Conservation (phyloP, 1,139 yeast genomes). For the Suhomyces bribrorum region DNA sequence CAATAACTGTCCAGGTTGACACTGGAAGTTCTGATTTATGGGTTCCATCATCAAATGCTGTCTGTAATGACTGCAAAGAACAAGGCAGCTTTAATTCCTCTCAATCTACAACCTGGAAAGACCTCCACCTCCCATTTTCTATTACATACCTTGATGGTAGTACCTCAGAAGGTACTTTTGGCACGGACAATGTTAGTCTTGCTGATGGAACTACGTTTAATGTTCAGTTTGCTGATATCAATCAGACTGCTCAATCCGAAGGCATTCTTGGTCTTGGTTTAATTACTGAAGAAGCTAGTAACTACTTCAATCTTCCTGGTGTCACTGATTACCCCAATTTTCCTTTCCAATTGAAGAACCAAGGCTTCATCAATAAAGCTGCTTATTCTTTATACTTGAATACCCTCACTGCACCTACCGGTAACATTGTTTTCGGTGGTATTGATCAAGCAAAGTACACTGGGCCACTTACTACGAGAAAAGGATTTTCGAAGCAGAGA, state of each 20-base stretch:
- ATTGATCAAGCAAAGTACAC: conserved; percentile 21
- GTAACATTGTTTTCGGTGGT: conserved; percentile 25
- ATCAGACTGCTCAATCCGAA: conserved; percentile 13
- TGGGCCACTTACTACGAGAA: conserved; percentile 17
- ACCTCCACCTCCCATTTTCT: conserved; percentile 10
- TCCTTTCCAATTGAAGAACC: conserved; percentile 23
- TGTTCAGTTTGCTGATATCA: conserved; percentile 22
- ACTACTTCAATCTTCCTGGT: not conserved
- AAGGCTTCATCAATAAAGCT: conserved; percentile 21
- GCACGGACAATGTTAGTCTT: conserved; percentile 18
- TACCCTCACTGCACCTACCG: conserved; percentile 12
- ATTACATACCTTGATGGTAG: conserved; percentile 20
- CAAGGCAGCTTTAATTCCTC: conserved; percentile 14
- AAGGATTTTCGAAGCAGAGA: conserved; percentile 1
- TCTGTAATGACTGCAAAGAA: conserved; percentile 21
- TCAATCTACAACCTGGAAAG: conserved; percentile 10
- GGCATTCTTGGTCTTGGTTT: conserved; percentile 45
- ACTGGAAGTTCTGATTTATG: conserved; percentile 28
- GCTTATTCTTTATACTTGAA: conserved; percentile 27
- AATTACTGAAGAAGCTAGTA: not conserved
- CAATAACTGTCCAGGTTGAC: conserved; percentile 16
- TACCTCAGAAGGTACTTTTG: conserved; percentile 19
- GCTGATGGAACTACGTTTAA: conserved; percentile 14
- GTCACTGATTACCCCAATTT: conserved; percentile 19
- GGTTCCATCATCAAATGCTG: conserved; percentile 22